Percentiles rank a stretch among this genome's conserved stretches.
Evolutionary conservation across 2,329 filamentous ascomycete genomes (phyloP).

Genomic region (Alternaria panax): DNA sequence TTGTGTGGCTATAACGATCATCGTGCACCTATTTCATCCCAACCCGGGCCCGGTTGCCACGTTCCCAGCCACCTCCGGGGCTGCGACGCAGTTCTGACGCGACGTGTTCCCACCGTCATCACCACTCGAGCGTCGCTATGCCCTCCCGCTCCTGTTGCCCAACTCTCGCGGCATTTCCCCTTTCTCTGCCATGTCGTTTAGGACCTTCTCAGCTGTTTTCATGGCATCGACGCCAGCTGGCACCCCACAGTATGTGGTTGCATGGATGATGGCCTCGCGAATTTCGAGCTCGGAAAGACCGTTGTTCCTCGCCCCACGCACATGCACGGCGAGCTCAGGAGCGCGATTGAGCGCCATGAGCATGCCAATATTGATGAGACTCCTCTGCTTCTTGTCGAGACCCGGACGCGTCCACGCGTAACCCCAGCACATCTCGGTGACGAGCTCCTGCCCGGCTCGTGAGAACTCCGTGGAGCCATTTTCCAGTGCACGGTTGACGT

Average conservation of each 20-base stretch:
- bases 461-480: slow-evolving; percentile 67
- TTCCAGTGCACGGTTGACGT: slow-evolving; percentile 65
- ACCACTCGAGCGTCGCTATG: slow-evolving; percentile 16
- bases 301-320: slow-evolving; percentile 70
- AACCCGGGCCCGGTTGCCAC: background rate
- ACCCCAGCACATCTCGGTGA: slow-evolving; percentile 71
- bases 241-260: slow-evolving; percentile 62
- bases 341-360: slow-evolving; percentile 67
- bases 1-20: background rate
- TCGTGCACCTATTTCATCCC: background rate
- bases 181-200: slow-evolving; percentile 61
- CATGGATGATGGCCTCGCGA: slow-evolving; percentile 63
- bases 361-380: slow-evolving; percentile 70
- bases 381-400: slow-evolving; percentile 66
- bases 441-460: slow-evolving; percentile 66
- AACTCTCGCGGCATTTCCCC: slow-evolving; percentile 49
- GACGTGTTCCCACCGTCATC: background rate
- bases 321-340: slow-evolving; percentile 67
- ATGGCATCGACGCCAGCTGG: slow-evolving; percentile 64
- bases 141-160: slow-evolving; percentile 40
- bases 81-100: background rate
- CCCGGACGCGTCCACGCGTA: slow-evolving; percentile 69
- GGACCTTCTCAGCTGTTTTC: slow-evolving; percentile 59
- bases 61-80: background rate
- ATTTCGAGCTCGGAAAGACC: slow-evolving; percentile 69